Evolutionary conservation across 306 rosid species (phyloP), one percentile per base, ranked within the genome.

Genomic region (Vigna trinervia): DNA sequence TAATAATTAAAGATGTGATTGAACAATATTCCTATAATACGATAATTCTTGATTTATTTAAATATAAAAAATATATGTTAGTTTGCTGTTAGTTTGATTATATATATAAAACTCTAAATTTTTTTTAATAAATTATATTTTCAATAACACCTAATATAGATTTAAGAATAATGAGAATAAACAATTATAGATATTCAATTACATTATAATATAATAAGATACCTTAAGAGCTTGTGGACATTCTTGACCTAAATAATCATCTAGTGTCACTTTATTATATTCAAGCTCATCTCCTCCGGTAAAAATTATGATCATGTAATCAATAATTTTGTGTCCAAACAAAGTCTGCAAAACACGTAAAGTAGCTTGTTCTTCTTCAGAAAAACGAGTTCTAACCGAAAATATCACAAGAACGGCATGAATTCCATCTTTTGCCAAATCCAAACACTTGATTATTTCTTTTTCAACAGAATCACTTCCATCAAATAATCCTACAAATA

Each of bases 351-450:
- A 56, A 4, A 11, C 12, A 4, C 1, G 62, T 9, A 56, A 56
- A 10, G 62, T 56, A 3, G 62, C 34, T 4, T 56, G 34, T 56
- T 56, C 62, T 4, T 56, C 62, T 56, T 56, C 34, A 10, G 62
- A 56, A 4, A 56, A 56, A 1, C 62, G 57, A 91, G 54, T 93
- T 20, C 34, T 22, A 4, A 22, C 12, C 11, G 62, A 56, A 2
- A 56, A 56, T 15, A 56, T 34, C 34, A 56, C 8, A 22, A 56
- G 34, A 23, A 56, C 1, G 0, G 62, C 62, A 56, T 56, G 34
- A 23, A 58, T 58, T 58, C 17, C 64, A 11, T 22, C 8, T 3
- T 22, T 56, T 0, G 7, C 34, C 34, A 56, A 10, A 22, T 20
- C 32, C 1, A 22, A 12, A 3, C 64, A 58, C 26, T 58, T 23